A percentile compares a stretch with the other conserved stretches of the same genome.
Conservation (phyloP, 805 yeast species). For the Nematodospora valgi region DNA sequence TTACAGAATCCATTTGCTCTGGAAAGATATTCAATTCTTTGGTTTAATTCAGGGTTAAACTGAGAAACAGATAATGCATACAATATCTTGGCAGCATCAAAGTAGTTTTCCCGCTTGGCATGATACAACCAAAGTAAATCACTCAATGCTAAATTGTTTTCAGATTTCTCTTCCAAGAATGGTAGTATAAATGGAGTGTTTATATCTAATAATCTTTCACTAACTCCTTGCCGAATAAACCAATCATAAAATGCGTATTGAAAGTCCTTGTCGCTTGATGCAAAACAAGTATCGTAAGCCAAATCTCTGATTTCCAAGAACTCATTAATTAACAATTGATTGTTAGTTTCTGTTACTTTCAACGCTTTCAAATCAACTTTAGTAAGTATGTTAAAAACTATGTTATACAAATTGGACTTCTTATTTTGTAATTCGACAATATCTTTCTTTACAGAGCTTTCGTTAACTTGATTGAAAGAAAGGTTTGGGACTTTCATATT, state of each 20-base stretch:
- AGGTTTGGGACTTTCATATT: conserved; percentile 8
- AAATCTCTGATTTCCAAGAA: conserved; percentile 61
- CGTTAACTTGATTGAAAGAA: neutral
- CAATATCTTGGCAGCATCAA: conserved; percentile 76
- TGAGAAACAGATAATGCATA: conserved; percentile 72
- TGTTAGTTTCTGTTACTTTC: conserved; percentile 32
- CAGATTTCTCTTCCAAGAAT: conserved; percentile 67
- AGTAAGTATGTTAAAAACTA: conserved; percentile 72
- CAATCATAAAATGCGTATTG: conserved; percentile 92
- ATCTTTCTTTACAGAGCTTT: conserved; percentile 5
- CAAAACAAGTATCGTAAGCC: conserved; percentile 71
- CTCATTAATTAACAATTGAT: conserved; percentile 44
- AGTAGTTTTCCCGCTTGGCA: conserved; percentile 74
- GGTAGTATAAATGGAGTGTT: conserved; percentile 79
- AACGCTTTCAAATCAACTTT: conserved; percentile 66
- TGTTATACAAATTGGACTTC: conserved; percentile 50
- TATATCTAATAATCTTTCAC: conserved; percentile 72
- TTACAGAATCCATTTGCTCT: conserved; percentile 92
- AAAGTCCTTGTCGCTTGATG: conserved; percentile 76
- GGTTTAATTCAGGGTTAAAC: conserved; percentile 62
- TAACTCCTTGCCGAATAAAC: conserved; percentile 75
- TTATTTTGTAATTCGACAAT: conserved; percentile 11
- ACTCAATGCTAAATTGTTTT: conserved; percentile 66
- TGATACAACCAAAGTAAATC: conserved; percentile 86
- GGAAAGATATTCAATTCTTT: conserved; percentile 83